Conservation (phyloP, 1,139 yeast genomes). For the Protomyces arabidopsidicola region DNA sequence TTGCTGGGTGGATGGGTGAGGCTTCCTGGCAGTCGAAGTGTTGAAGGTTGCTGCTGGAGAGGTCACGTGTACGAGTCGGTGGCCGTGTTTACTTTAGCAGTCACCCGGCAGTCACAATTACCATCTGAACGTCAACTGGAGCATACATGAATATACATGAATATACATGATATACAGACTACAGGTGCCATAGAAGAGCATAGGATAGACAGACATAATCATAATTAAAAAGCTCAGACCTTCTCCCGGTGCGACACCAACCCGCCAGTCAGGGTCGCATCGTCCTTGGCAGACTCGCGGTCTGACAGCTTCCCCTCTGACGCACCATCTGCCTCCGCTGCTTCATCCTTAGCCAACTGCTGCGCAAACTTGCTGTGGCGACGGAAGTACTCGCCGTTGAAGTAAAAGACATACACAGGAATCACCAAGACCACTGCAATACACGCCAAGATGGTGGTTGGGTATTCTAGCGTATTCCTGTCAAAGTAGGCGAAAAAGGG, state of each 20-base stretch:
- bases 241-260: not conserved
- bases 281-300: not conserved
- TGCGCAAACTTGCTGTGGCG: slow-evolving; percentile 45
- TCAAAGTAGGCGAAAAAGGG: slow-evolving; percentile 40
- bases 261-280: not conserved
- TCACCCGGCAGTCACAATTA: not conserved
- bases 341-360: slow-evolving; percentile 18
- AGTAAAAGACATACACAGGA: slow-evolving; percentile 39
- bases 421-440: slow-evolving; percentile 44
- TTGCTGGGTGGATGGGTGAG: not conserved
- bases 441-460: slow-evolving; percentile 42
- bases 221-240: not conserved
- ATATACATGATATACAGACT: too few species aligned
- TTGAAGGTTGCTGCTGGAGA: too few species aligned
- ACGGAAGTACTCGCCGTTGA: slow-evolving; percentile 50
- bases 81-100: too few species aligned
- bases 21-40: not conserved
- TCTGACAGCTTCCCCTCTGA: not conserved
- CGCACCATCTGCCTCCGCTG: not conserved
- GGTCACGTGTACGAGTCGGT: too few species aligned
- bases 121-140: too few species aligned
- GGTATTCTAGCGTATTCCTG: slow-evolving; percentile 41
- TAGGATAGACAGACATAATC: not conserved
- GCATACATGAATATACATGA: too few species aligned
- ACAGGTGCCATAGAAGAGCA: too few species aligned